Conservation (phyloP, 1,284 basidiomycete species). For the Cutaneotrichosporon curvatum region DNA sequence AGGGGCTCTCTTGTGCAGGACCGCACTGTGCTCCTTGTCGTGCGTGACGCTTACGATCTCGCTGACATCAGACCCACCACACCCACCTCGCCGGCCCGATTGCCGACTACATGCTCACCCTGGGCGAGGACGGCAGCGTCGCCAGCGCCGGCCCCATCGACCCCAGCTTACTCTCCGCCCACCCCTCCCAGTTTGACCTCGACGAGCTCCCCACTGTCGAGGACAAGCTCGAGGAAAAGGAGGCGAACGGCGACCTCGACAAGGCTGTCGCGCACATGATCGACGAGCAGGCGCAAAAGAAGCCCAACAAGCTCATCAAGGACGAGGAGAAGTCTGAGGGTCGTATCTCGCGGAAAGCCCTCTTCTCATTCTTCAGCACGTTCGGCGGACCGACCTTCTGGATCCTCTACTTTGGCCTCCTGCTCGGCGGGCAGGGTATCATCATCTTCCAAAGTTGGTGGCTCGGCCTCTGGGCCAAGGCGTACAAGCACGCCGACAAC, state of each 20-base stretch:
- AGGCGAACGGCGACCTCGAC: conserved; percentile 34
- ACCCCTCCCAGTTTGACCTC: conserved; percentile 13
- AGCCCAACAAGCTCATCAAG: conserved; percentile 47
- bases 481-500: conserved; percentile 49
- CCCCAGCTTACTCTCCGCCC: conserved; percentile 15
- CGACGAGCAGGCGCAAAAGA: conserved; percentile 15
- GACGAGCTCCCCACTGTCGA: conserved; percentile 18
- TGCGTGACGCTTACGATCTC: conserved; percentile 46
- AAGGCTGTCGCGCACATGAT: too few species aligned
- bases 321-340: conserved; percentile 58
- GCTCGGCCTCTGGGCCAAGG: conserved; percentile 56
- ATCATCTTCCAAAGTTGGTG: conserved; percentile 53
- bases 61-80: conserved; percentile 55
- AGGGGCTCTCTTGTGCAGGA: conserved; percentile 59
- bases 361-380: conserved; percentile 46
- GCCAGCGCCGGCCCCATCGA: conserved; percentile 37
- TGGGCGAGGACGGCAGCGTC: conserved; percentile 52
- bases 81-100: conserved; percentile 59
- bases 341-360: conserved; percentile 47
- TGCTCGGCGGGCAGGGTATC: conserved; percentile 32
- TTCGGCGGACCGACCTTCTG: conserved; percentile 49
- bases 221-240: conserved; percentile 43
- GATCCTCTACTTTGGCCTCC: conserved; percentile 34
- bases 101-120: conserved; percentile 57
- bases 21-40: conserved; percentile 65